Percentiles rank a stretch among this genome's conserved stretches.
Evolutionary conservation across 306 rosid species (phyloP).

Genomic region (Crotalaria pallida): DNA sequence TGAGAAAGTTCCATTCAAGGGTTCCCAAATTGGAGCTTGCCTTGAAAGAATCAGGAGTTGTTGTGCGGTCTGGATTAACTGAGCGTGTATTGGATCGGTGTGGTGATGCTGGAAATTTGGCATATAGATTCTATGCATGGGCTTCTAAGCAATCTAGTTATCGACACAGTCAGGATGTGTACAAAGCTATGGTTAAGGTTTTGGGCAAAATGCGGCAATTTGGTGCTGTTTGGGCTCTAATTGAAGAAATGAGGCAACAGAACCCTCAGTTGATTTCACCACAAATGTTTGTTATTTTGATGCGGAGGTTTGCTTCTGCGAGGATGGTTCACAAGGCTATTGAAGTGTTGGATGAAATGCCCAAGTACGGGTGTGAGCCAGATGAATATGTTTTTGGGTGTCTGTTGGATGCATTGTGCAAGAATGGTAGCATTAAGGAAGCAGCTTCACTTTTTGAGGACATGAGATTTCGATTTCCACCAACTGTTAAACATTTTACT

Average conservation of each 20-base stretch:
- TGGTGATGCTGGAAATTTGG: constrained; percentile 84
- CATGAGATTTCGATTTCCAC: constrained; percentile 50
- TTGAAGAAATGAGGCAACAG: constrained; percentile 78
- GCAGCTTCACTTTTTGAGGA: constrained; percentile 78
- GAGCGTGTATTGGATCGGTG: constrained; percentile 67
- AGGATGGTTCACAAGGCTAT: constrained; percentile 82
- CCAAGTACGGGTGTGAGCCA: constrained; percentile 72
- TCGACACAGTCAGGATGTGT: constrained; percentile 49
- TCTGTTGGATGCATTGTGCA: constrained; percentile 79
- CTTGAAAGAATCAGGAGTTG: constrained; percentile 64
- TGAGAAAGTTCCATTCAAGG: constrained; percentile 66
- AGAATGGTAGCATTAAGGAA: constrained; percentile 71
- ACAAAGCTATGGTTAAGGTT: constrained; percentile 69
- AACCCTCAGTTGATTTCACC: constrained; percentile 55
- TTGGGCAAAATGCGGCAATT: constrained; percentile 81
- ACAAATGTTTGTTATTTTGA: constrained; percentile 61
- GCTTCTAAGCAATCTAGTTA: constrained; percentile 64
- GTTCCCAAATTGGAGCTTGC: constrained; percentile 79
- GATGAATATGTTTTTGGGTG: constrained; percentile 84
- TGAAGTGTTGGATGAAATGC: constrained; percentile 83
- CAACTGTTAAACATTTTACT: constrained; percentile 64
- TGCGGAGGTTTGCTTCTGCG: constrained; percentile 77
- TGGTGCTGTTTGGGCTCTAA: constrained; percentile 76
- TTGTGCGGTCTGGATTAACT: constrained; percentile 56
- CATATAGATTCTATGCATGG: constrained; percentile 68